phyloP scores from a whole-genome alignment of 768 basidiomycete genomes.

The Fomitopsis pulvina region DNA sequence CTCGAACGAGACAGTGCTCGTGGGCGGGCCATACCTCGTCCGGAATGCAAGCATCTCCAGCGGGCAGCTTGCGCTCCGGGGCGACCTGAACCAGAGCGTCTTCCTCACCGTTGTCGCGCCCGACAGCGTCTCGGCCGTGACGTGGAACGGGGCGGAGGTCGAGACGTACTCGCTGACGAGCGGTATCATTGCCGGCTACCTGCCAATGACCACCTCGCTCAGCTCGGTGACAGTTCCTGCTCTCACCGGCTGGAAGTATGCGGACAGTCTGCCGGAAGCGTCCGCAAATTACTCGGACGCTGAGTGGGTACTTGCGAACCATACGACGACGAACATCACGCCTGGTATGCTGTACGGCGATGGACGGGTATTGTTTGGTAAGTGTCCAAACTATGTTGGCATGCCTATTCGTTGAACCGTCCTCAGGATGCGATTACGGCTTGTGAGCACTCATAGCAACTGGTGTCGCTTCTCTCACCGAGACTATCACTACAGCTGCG shows the following conservation, averaged over 20 bases:
- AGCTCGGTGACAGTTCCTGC: slow-evolving; percentile 36
- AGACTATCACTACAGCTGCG: slow-evolving; percentile 47
- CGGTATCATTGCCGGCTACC: slow-evolving; percentile 44
- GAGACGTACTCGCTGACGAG: slow-evolving; percentile 15
- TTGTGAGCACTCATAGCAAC: slow-evolving; percentile 42
- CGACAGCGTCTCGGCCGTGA: slow-evolving; percentile 40
- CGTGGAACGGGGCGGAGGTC: slow-evolving; percentile 63
- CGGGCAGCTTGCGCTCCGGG: slow-evolving; percentile 45
- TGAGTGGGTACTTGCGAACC: slow-evolving; percentile 59
- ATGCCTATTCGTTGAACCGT: not conserved
- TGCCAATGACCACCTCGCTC: slow-evolving; percentile 29
- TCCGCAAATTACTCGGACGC: slow-evolving; percentile 49
- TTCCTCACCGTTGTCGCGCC: slow-evolving; percentile 62
- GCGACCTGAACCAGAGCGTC: slow-evolving; percentile 59
- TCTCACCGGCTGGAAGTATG: slow-evolving; percentile 66
- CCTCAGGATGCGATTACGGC: slow-evolving; percentile 66
- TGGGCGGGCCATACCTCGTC: slow-evolving; percentile 42
- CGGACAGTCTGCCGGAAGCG: slow-evolving; percentile 72
- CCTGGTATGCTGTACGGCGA: slow-evolving; percentile 66
- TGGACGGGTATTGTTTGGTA: slow-evolving; percentile 65
- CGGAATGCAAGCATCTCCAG: slow-evolving; percentile 32
- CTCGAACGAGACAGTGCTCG: slow-evolving; percentile 58
- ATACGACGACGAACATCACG: slow-evolving; percentile 69
- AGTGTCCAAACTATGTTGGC: not conserved
- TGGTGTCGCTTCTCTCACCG: too few relatives aligned